phyloP scores from a whole-genome alignment of 2,329 filamentous ascomycete genomes.

The Cadophora malorum region DNA sequence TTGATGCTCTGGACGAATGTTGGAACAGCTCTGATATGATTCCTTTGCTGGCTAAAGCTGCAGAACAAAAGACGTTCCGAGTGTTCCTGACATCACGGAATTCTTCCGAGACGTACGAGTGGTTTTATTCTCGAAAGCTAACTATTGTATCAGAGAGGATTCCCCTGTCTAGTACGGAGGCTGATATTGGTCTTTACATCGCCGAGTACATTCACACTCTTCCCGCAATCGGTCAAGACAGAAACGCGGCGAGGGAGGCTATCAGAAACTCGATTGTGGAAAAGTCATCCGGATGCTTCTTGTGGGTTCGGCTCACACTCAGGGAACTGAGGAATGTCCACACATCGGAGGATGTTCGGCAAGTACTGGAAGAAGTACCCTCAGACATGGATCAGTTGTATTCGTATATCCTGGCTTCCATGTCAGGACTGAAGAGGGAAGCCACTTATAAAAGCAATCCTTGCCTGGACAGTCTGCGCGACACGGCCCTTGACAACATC shows the following conservation, averaged over 20 bases:
- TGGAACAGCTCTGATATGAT: slow-evolving; percentile 29
- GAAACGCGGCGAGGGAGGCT: no score
- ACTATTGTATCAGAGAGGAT: no score
- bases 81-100: no score
- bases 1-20: slow-evolving; percentile 48
- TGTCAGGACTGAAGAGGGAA: slow-evolving; percentile 35
- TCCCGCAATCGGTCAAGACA: no score
- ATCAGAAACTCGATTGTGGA: slow-evolving; percentile 45
- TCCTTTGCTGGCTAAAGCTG: no score
- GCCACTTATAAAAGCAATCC: slow-evolving; percentile 41
- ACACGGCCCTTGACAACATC: slow-evolving; percentile 35
- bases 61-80: no score
- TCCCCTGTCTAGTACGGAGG: no score
- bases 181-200: no score
- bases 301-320: slow-evolving; percentile 46
- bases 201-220: no score
- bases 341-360: slow-evolving; percentile 38
- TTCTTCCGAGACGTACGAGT: no score
- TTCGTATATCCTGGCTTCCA: slow-evolving; percentile 21
- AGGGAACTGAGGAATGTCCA: slow-evolving; percentile 43
- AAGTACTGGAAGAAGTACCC: slow-evolving; percentile 38
- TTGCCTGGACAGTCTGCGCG: slow-evolving; percentile 42
- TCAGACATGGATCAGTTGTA: slow-evolving; percentile 48
- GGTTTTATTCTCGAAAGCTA: no score
- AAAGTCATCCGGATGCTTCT: slow-evolving; percentile 46